Base-by-base conservation (phyloP, 192 early-diverging fungal genomes). In the Spinellus fusiger region DNA sequence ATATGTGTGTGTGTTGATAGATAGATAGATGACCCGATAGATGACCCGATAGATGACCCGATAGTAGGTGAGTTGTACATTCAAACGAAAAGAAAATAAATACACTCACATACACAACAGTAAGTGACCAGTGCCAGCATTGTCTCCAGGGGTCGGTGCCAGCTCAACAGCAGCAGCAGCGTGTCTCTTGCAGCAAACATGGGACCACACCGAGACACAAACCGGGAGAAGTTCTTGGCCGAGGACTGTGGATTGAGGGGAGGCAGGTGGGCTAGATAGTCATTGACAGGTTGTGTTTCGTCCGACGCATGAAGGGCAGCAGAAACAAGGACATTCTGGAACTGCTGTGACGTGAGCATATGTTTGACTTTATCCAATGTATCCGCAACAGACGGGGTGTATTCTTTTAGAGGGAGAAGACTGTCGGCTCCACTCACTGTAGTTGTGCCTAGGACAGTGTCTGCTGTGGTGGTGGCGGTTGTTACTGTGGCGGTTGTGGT, bases 81-180 rank as follows among this genome's bases (percentile, higher is more conserved):
- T 44, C 18, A 10, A 12, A 12, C 40, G 62, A 76, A 73, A 31
- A 51, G 28, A 16, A 16, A 23, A 26, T 2, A 23, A 60, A 20
- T 18, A 50, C 34, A 69, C 70, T 70, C 75, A 84, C 80, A 84
- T 52, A 80, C 49, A 64, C 80, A 68, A 57, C 77, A 74, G 51
- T 76, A 83, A 25, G 75, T 46, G 0, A 83, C 70, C 64, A 83
- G 62, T 8, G 76, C 71, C 46, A 77, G 65, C 28, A 79, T 53
- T 0, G 87, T 86, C 64, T 83, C 79, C 34, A 84, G 62, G 0
- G 86, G 74, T 52, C 86, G 84, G 59, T 86, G 81, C 90, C 89
- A 92, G 12, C 75, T 78, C 51, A 92, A 56, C 16, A 92, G 53
- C 34, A 81, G 71, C n/a, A 77, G 72, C 38, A 89, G 64, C 32